Evolutionary conservation across 2,329 filamentous ascomycete genomes (phyloP).

Genomic region (Neonectria ditissima): DNA sequence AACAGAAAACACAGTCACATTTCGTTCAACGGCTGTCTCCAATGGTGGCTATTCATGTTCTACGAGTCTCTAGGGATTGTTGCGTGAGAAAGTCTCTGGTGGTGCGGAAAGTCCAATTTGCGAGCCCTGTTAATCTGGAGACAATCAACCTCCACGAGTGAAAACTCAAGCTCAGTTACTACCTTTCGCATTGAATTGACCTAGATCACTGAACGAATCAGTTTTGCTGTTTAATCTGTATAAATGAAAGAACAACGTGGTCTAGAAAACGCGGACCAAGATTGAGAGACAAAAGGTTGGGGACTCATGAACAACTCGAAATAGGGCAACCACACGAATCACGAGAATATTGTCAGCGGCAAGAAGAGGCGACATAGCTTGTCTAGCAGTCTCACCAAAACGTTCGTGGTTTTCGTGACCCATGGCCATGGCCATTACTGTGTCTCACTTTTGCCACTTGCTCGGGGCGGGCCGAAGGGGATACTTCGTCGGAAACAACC

Average conservation of each 20-base stretch:
- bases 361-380: not conserved
- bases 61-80: too few species aligned
- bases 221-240: not conserved
- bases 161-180: too few species aligned
- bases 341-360: too few species aligned
- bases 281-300: not conserved
- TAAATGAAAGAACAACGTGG: not conserved
- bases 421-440: too few species aligned
- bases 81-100: too few species aligned
- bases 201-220: too few species aligned
- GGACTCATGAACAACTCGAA: not conserved
- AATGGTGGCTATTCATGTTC: not conserved
- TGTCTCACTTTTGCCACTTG: not conserved
- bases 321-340: not conserved
- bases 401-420: not conserved
- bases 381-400: not conserved
- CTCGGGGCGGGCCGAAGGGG: conserved; percentile 15
- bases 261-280: not conserved
- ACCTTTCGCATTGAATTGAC: too few species aligned
- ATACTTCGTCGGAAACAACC: conserved; percentile 11
- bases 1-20: too few species aligned
- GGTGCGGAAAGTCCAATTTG: too few species aligned
- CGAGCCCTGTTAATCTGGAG: too few species aligned
- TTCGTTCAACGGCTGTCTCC: not conserved
- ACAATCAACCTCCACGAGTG: too few species aligned